Evolutionary conservation across 352 stramenopile genomes (phyloP), one percentile per base, ranked within the genome.

Genomic region (Pythium brachiatum): DNA sequence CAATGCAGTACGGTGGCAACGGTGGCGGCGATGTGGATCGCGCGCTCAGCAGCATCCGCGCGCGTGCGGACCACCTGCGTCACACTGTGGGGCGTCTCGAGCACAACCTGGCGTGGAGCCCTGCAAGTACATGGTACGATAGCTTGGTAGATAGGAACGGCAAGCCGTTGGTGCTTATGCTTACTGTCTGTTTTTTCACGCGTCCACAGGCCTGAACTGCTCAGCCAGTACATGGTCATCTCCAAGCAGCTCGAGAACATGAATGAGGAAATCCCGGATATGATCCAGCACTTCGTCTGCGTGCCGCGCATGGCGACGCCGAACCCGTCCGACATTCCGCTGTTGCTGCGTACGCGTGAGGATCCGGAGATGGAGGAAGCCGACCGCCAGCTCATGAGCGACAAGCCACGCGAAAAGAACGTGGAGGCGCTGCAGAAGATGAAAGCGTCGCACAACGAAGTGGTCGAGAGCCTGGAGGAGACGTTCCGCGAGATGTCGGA

Each of bases 201-300:
- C n/a, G 21, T 8, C n/a, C 9, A 7, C 46, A 92, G 83, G 83
- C 85, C 85, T 1, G 83, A 94, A 63, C 74, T 92, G 36, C 65
- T 94, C 47, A 90, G 85, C 54, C 83, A 94, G 71, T 94, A 88
- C 66, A 88, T 91, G 78, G 85, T 94, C 38, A 90, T 94, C 56
- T 80, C 85, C 51, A 94, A 94, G 68, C 85, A 94, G 62, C 68
- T 94, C 23, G 85, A 94, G 71, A 94, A 94, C 69, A 94, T 94
- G 77, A 90, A 92, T 66, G 83, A 94, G 25, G 85, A 94, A 54
- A 89, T 94, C 52, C 85, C 85, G 18, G 85, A 94, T 43, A 71
- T 91, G 63, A 69, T 94, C 60, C 85, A 92, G 70, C 85, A 94
- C 54, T 94, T 92, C 61, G 85, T 83, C 12, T 94, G 85, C 41